phyloP scores from a whole-genome alignment of 2,329 filamentous ascomycete genomes.

The Venturia aucupariae region DNA sequence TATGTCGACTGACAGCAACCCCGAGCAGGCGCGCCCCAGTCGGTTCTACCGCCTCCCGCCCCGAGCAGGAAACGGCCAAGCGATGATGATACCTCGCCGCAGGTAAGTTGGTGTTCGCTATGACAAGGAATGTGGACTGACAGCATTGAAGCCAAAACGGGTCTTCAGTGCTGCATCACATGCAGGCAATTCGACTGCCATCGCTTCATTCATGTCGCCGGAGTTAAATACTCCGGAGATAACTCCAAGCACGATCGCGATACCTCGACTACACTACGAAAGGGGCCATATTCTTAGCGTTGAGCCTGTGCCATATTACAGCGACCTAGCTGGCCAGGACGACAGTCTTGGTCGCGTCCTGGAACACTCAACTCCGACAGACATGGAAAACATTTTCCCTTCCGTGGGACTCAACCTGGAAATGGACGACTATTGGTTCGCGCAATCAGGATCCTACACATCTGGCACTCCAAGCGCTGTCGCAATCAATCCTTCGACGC shows the following conservation, averaged over 20 bases:
- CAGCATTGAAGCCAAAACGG: conserved; percentile 6
- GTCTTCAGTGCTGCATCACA: not conserved
- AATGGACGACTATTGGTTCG: conserved; percentile 14
- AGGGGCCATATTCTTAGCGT: not conserved
- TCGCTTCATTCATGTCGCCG: conserved; percentile 7
- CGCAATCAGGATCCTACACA: conserved; percentile 8
- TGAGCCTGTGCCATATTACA: conserved; percentile 2
- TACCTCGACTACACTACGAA: not conserved
- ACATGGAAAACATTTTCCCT: conserved; percentile 5
- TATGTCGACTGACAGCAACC: not conserved
- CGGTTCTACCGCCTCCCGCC: not conserved
- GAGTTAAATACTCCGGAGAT: conserved; percentile 11
- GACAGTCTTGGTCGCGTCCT: not conserved
- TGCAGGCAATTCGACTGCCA: not conserved
- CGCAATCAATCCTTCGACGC: not conserved
- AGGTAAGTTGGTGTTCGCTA: not conserved
- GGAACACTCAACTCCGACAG: conserved; percentile 4
- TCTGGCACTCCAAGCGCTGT: not conserved
- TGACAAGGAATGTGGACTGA: not conserved
- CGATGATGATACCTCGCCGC: conserved; percentile 5
- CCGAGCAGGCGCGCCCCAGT: not conserved
- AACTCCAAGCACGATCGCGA: not conserved
- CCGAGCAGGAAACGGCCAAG: not conserved
- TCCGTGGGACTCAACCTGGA: conserved; percentile 9
- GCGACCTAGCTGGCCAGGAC: not conserved